Conservation (phyloP, 2,329 filamentous ascomycete species). For the Phialocephala sp. region DNA sequence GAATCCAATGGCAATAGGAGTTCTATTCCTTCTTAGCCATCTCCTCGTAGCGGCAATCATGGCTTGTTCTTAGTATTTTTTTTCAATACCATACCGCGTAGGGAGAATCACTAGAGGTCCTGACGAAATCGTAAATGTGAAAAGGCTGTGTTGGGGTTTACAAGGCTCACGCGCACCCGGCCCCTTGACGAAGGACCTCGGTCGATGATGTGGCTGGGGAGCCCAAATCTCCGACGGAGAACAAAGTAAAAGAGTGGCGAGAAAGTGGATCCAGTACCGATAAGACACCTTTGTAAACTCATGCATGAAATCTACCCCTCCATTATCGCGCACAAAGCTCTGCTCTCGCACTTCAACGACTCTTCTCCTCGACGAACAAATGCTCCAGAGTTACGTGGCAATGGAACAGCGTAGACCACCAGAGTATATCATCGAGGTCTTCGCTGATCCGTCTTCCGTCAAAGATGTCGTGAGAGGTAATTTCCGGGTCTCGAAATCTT, state of each 20-base stretch:
- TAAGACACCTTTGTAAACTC: slow-evolving; percentile 16
- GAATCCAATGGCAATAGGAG: slow-evolving; percentile 84
- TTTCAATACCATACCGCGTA: slow-evolving; percentile 21
- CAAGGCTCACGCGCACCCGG: neutral
- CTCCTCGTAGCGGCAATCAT: slow-evolving; percentile 78
- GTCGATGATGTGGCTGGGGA: slow-evolving; percentile 26
- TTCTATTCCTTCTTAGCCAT: slow-evolving; percentile 93
- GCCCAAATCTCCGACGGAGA: neutral
- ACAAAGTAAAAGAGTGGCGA: slow-evolving; percentile 11
- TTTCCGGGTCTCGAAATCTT: slow-evolving; percentile 29
- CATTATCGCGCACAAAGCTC: slow-evolving; percentile 25
- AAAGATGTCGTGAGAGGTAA: slow-evolving; percentile 92
- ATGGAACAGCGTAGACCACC: slow-evolving; percentile 74
- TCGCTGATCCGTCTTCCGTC: slow-evolving; percentile 87
- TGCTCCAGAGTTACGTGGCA: slow-evolving; percentile 25
- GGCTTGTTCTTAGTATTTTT: slow-evolving; percentile 30
- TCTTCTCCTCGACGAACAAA: slow-evolving; percentile 18
- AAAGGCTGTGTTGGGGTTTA: slow-evolving; percentile 5
- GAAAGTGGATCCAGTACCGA: slow-evolving; percentile 17
- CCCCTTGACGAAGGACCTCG: slow-evolving; percentile 21
- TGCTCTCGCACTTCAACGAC: slow-evolving; percentile 11
- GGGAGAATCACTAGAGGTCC: neutral
- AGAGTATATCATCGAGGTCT: slow-evolving; percentile 92
- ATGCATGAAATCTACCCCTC: slow-evolving; percentile 31
- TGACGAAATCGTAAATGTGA: neutral